Evolutionary conservation across 257 asterid species (phyloP).

Genomic region (Paraleonurus japonicus): DNA sequence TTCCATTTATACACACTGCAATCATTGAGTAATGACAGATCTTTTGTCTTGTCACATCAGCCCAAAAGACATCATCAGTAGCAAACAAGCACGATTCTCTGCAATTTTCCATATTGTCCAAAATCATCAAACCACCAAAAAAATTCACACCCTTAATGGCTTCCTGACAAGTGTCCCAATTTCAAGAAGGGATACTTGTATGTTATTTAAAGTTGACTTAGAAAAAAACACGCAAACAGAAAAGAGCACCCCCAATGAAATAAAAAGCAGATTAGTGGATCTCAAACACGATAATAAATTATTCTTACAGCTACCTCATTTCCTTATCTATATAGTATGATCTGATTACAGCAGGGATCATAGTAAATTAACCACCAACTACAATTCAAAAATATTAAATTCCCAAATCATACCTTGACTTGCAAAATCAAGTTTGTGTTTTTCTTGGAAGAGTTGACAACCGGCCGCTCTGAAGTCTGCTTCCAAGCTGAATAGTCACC

Average conservation of each 20-base stretch:
- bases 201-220: conserved; percentile 37
- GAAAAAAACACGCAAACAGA: conserved; percentile 29
- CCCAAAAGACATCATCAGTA: conserved; percentile 5
- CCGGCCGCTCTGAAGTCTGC: conserved; percentile 39
- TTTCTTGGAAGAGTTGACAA: conserved; percentile 58
- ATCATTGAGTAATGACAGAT: conserved; percentile 45
- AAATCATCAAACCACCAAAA: conserved; percentile 34
- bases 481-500: conserved; percentile 76
- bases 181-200: conserved; percentile 35
- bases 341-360: background rate
- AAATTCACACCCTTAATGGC: conserved; percentile 27
- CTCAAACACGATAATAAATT: conserved; percentile 26
- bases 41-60: conserved; percentile 31
- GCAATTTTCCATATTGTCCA: conserved; percentile 20
- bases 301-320: background rate
- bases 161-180: conserved; percentile 48
- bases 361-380: background rate
- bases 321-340: conserved; percentile 3
- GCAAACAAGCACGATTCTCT: conserved; percentile 27
- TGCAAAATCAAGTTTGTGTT: conserved; percentile 57
- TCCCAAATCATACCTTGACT: conserved; percentile 44
- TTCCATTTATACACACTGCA: conserved; percentile 34
- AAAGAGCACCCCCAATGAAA: conserved; percentile 31
- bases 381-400: background rate
- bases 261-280: conserved; percentile 39